Base-by-base conservation (phyloP, 345 rosid species). In the Draba incana region DNA sequence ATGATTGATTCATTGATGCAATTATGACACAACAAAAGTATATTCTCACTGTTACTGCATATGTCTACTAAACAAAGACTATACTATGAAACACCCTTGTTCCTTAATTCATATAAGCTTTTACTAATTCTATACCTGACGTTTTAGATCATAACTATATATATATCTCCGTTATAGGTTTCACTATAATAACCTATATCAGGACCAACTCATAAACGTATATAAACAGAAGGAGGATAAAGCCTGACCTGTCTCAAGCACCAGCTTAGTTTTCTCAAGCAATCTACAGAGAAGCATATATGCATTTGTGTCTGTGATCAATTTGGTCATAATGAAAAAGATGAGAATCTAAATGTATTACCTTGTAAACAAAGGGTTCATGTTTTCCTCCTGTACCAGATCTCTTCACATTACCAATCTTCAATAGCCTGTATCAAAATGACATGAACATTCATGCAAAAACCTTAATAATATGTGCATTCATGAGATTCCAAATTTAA, bases 301-400 rank as follows among this genome's bases (percentile, higher is more conserved):
- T 28, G 33, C 8, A 11, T 51, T 51, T 24, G 10, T 24, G n/a
- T 25, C 6, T 51, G 56, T 51, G 38, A 35, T 35, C 6, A 35
- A 7, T 35, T 35, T 35, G 10, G 38, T 35, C 38, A 35, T 5
- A 35, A 7, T 9, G 10, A 35, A 35, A 10, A 2, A 35, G 10
- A 58, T 14, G 25, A 27, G 48, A 30, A 15, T 11, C 30, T 11
- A 62, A 35, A 49, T 8, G 12, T 16, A 6, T 3, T 84, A 91
- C 97, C 86, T 24, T 76, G 87, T 91, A 91, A 77, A 86, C 66
- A 72, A 79, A 91, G 13, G 91, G 97, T 50, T 88, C 84, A 16
- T 38, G 76, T 27, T 86, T 86, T 51, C 96, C 97, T 69, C 97
- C 96, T 13, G 76, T 64, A 7, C 96, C 96, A 4, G 83, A 81